Conservation (phyloP, 768 basidiomycete species). For the Pulveroboletus sp. region DNA sequence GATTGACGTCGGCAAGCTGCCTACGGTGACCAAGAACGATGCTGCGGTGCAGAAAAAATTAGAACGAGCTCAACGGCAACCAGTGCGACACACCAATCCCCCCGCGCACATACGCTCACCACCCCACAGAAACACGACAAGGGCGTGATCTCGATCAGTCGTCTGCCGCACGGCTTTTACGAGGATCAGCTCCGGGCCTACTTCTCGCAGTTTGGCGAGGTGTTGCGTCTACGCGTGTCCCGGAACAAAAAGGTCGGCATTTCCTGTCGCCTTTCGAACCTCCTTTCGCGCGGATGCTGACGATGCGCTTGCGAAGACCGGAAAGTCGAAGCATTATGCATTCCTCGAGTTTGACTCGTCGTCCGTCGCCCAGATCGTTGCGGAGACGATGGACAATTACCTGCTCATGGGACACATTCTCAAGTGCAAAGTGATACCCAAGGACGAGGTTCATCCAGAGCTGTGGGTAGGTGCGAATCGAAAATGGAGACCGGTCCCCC, state of each 20-base stretch:
- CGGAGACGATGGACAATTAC: constrained; percentile 99
- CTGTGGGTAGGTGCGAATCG: constrained; percentile 97
- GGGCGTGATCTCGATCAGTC: constrained; percentile 85
- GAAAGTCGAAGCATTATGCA: constrained; percentile 93
- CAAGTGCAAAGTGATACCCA: constrained; percentile 84
- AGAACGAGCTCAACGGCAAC: constrained; percentile 57
- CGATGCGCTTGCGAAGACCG: constrained; percentile 54
- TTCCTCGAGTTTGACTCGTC: constrained; percentile 93
- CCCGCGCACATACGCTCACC: not conserved
- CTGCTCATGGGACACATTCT: constrained; percentile 92
- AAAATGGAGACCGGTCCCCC: constrained; percentile 79
- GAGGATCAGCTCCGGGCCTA: constrained; percentile 91
- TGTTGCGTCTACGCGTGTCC: constrained; percentile 83
- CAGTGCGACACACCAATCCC: constrained; percentile 41
- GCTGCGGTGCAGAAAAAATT: constrained; percentile 64
- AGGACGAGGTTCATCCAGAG: constrained; percentile 86
- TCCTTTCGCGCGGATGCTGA: not conserved
- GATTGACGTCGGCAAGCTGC: constrained; percentile 70
- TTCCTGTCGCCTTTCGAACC: not conserved
- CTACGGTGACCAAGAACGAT: constrained; percentile 87
- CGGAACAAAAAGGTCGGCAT: constrained; percentile 80
- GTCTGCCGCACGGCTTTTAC: constrained; percentile 96
- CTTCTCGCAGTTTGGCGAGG: constrained; percentile 91
- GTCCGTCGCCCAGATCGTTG: constrained; percentile 88
- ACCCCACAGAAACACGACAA: constrained; percentile 49